Percentiles rank a stretch among this genome's conserved stretches.
phyloP scores from a whole-genome alignment of 192 early-diverging fungal species.

The Mortierella hygrophila region DNA sequence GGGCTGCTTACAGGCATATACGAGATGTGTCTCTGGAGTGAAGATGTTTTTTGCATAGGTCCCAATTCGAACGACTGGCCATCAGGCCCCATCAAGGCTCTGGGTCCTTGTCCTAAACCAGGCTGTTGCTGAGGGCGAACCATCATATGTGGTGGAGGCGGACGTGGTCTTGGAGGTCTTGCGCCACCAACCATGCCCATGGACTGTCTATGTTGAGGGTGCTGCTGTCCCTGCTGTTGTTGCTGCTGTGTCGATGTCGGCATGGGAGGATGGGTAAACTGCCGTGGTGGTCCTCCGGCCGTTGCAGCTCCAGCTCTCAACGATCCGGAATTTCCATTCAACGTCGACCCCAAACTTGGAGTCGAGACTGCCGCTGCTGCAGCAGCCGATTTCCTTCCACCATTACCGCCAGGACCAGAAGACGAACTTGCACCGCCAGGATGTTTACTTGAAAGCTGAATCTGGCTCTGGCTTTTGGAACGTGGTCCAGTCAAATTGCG shows the following conservation, averaged over 20 bases:
- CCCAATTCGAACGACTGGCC: constrained; percentile 37
- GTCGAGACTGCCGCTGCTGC: constrained; percentile 18
- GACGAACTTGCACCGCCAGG: neutral
- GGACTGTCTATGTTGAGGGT: constrained; percentile 20
- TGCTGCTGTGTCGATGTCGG: constrained; percentile 35
- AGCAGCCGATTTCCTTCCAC: neutral
- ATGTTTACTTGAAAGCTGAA: neutral
- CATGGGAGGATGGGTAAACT: constrained; percentile 21
- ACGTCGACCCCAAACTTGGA: constrained; percentile 35
- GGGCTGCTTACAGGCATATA: neutral
- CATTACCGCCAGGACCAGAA: constrained; percentile 1
- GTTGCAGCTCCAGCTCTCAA: neutral
- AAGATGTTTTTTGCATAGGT: constrained; percentile 7
- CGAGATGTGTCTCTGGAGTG: neutral
- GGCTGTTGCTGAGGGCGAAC: constrained; percentile 17
- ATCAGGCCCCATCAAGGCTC: constrained; percentile 8
- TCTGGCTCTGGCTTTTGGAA: neutral
- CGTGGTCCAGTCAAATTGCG: constrained; percentile 8
- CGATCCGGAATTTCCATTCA: constrained; percentile 33
- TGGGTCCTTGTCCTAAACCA: constrained; percentile 12
- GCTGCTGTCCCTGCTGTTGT: constrained; percentile 16
- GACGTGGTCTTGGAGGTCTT: constrained; percentile 36
- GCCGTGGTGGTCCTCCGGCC: neutral
- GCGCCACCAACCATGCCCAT: constrained; percentile 18
- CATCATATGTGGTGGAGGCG: constrained; percentile 18